These are phyloP conservation scores for Pyrenochaeta sp. DNA, from an alignment of 2,329 filamentous ascomycete species.

Conservation along the genomic window DNA sequence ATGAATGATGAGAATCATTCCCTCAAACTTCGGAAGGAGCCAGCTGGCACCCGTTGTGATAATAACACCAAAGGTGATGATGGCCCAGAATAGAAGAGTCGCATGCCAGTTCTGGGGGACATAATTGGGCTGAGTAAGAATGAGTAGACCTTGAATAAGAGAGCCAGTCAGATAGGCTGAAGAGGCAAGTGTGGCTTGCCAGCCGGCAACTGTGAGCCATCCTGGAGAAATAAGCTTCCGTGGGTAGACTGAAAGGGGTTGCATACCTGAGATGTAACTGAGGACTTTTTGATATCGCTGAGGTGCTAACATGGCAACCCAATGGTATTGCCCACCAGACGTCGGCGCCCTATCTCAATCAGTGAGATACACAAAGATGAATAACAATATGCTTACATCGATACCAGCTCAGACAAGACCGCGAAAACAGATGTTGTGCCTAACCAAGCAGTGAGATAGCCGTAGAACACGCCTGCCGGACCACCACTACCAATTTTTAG, in stretches of 20 bases:
- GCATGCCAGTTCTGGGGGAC: constrained; percentile 57
- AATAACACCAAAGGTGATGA: constrained; percentile 49
- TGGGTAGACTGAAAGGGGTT: not conserved
- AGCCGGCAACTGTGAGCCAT: constrained; percentile 53
- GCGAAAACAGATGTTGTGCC: constrained; percentile 39
- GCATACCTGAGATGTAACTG: constrained; percentile 51
- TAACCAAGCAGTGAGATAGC: constrained; percentile 38
- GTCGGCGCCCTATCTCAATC: constrained; percentile 28
- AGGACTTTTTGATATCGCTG: constrained; percentile 46
- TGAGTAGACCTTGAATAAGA: constrained; percentile 42
- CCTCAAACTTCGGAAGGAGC: constrained; percentile 58
- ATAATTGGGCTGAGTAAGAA: constrained; percentile 52
- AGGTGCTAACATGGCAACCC: constrained; percentile 54
- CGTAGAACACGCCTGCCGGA: constrained; percentile 40
- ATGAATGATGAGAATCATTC: constrained; percentile 57
- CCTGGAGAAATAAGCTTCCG: constrained; percentile 25
- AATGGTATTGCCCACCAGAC: constrained; percentile 46
- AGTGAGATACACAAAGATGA: not conserved
- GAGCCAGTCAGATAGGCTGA: constrained; percentile 36
- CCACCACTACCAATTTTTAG: constrained; percentile 31
- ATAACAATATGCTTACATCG: constrained; percentile 31
- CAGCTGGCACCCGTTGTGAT: constrained; percentile 57
- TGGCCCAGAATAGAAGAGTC: constrained; percentile 58
- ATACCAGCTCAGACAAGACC: constrained; percentile 43
- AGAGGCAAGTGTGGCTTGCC: constrained; percentile 48